A percentile compares a stretch with the other conserved stretches of the same genome.
Evolutionary conservation across 176 grass and related monocot species (phyloP).

Genomic region (Raddia guianensis): DNA sequence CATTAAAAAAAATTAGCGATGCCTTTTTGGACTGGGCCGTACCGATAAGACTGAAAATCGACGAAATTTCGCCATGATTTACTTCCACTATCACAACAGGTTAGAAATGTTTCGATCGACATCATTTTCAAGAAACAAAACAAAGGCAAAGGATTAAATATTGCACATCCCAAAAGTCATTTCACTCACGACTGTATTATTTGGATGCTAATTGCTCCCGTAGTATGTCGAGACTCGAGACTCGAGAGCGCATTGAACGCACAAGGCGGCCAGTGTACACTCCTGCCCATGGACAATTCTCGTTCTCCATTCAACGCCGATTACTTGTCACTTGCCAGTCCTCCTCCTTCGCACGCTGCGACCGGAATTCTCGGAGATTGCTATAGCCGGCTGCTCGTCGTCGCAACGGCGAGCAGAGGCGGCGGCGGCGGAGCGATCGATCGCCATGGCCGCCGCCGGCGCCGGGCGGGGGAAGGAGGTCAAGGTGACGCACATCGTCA

Average conservation of each 20-base stretch:
- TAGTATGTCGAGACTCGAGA: background rate
- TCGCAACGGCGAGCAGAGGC: background rate
- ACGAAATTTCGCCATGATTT: too few relatives aligned
- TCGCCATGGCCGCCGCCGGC: background rate
- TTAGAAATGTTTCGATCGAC: too few relatives aligned
- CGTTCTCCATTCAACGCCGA: slow-evolving; percentile 32
- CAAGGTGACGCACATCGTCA: slow-evolving; percentile 54
- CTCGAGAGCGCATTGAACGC: background rate
- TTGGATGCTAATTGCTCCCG: background rate
- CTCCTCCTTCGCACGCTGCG: slow-evolving; percentile 1
- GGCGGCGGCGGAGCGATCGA: background rate
- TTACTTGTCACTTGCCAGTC: background rate
- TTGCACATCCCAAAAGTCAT: background rate
- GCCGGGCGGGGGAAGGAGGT: background rate
- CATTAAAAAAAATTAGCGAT: too few relatives aligned
- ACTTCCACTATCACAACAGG: too few relatives aligned
- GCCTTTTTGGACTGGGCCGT: too few relatives aligned
- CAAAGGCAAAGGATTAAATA: background rate
- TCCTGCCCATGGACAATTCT: background rate
- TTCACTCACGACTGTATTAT: background rate
- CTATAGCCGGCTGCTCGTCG: background rate
- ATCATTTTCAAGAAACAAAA: background rate
- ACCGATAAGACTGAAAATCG: too few relatives aligned
- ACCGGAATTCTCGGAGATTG: background rate
- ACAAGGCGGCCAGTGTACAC: background rate